Evolutionary conservation across 371 early-diverging fungal genomes (phyloP), one percentile per base, ranked within the genome.

Genomic region (Amoeboradix gromovi): DNA sequence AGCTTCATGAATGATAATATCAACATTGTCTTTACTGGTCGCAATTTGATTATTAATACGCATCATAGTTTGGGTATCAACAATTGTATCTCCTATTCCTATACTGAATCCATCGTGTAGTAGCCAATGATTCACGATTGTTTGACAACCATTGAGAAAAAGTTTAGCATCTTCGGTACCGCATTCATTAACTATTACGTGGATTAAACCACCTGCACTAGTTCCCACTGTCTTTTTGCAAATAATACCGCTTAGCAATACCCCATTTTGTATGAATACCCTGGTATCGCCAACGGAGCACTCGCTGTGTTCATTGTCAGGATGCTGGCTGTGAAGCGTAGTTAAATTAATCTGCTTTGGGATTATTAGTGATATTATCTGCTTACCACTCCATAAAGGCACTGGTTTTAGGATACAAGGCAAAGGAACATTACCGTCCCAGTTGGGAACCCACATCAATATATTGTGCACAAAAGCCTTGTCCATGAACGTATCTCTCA

Each of bases 71-170:
- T 71, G 74, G 29, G 79, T 77, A 77, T 94, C 94, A 29, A 97
- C 94, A 76, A 98, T 87, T 0, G 98, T 93, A 76, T 99, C 99
- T 71, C 98, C 98, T 74, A 99, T 98, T 76, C 98, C 98, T 68
- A 98, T 91, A 76, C 93, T 91, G 75, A 98, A 98, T 1, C 92
- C 87, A 71, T 92, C 84, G 73, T 90, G 22, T 71, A 89, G 74
- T 65, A 99, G 78, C 93, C 94, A 98, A 78, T 90, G 86, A 80
- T 94, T 97, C 67, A 98, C 89, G 1, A 98, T 86, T 31, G 85
- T 85, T 76, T 99, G 99, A 68, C 88, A 83, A 71, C 90, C 89
- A 75, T 95, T 90, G 77, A 98, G 87, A 80, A 98, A 98, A 66
- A 80, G 77, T 73, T 87, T 91, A 29, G 92, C 86, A n/a, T 81